A percentile compares a stretch with the other conserved stretches of the same genome.
These are phyloP conservation scores for Salix koriyanagi DNA, from an alignment of 345 rosid genomes.

Conservation along the genomic window DNA sequence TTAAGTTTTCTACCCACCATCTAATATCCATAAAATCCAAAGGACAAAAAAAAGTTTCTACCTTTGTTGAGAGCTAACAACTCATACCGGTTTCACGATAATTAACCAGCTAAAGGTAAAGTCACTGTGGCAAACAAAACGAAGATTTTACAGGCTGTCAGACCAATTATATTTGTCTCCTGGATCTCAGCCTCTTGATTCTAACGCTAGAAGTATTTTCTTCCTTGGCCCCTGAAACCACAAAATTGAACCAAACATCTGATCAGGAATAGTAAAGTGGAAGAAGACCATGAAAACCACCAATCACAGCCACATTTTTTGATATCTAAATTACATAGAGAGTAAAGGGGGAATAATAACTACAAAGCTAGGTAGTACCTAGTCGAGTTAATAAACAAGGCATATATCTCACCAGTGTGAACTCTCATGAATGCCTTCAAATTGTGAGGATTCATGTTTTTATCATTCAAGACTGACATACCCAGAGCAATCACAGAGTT, in stretches of 20 bases:
- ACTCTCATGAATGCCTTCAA: not conserved
- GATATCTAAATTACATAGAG: not conserved
- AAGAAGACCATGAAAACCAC: not conserved
- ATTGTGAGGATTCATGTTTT: not conserved
- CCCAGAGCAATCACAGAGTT: not conserved
- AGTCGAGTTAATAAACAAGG: not conserved
- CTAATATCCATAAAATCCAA: not conserved
- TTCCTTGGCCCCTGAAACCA: constrained; percentile 89
- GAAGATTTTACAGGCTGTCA: constrained; percentile 10
- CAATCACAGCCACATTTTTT: not conserved
- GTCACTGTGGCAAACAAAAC: constrained; percentile 9
- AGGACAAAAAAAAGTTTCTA: not conserved
- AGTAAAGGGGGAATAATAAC: not conserved
- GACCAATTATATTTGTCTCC: constrained; percentile 16
- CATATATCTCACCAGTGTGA: not conserved
- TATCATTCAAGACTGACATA: not conserved
- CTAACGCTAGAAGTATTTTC: constrained; percentile 85
- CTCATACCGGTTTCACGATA: constrained; percentile 6
- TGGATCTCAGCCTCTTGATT: constrained; percentile 48
- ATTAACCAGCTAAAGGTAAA: constrained; percentile 17
- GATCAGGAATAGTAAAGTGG: not conserved
- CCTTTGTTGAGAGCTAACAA: constrained; percentile 3
- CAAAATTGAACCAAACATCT: constrained; percentile 8
- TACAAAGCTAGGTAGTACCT: not conserved
- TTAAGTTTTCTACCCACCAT: not conserved